phyloP scores from a whole-genome alignment of 371 early-diverging fungal species.

The Lichtheimia corymbifera region DNA sequence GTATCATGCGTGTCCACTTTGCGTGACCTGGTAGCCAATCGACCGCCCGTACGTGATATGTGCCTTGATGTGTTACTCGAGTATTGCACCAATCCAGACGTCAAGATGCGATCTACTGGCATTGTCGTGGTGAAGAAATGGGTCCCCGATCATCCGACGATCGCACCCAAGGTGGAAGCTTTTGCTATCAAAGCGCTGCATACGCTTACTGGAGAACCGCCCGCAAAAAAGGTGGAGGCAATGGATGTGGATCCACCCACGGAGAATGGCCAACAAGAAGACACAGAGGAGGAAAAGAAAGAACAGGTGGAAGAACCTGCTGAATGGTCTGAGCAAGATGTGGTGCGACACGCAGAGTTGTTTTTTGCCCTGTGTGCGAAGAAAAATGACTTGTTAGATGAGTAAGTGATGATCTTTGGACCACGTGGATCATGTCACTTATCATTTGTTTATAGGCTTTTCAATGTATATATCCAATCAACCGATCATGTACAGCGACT shows the following conservation, averaged over 20 bases:
- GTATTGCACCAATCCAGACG: constrained; percentile 34
- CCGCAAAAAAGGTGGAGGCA: constrained; percentile 13
- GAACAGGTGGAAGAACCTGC: constrained; percentile 13
- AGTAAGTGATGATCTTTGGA: constrained; percentile 25
- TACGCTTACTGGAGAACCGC: constrained; percentile 32
- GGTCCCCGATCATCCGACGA: constrained; percentile 54
- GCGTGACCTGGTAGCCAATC: constrained; percentile 31
- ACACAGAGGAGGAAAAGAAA: constrained; percentile 7
- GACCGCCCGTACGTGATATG: constrained; percentile 29
- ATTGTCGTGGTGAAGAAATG: constrained; percentile 67
- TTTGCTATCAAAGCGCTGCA: constrained; percentile 52
- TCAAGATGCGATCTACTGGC: constrained; percentile 48
- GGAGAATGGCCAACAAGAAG: not conserved
- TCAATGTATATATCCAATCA: constrained; percentile 52
- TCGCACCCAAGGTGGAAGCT: constrained; percentile 48
- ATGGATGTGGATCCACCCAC: not conserved
- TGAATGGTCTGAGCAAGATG: constrained; percentile 37
- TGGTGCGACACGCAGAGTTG: constrained; percentile 41
- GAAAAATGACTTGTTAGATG: constrained; percentile 37
- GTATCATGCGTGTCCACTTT: constrained; percentile 40
- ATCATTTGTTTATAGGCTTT: constrained; percentile 42
- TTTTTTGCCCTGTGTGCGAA: constrained; percentile 45
- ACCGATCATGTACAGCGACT: constrained; percentile 56
- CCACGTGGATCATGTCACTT: too few relatives aligned
- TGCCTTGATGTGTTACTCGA: constrained; percentile 41